A percentile compares a stretch with the other conserved stretches of the same genome.
Evolutionary conservation across 1,284 basidiomycete genomes (phyloP).

Genomic region (Fomes fomentarius): DNA sequence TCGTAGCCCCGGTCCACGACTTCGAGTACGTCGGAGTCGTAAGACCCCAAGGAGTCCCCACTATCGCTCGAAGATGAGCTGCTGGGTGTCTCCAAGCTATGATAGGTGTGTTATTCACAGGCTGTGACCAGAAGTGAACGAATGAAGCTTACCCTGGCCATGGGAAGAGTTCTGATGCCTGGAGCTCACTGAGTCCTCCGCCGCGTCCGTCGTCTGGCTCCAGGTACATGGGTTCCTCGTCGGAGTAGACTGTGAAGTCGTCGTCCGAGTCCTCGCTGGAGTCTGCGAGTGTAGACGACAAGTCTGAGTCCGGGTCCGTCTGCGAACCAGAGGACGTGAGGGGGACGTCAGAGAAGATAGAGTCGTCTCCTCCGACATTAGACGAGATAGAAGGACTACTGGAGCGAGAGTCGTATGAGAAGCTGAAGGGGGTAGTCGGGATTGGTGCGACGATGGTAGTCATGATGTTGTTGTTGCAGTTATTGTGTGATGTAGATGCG

Average conservation of each 20-base stretch:
- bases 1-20: slow-evolving; percentile 4
- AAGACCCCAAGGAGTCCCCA: neutral
- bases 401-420: neutral
- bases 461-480: too few species aligned
- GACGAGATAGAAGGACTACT: too few species aligned
- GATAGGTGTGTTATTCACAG: neutral
- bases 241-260: slow-evolving; percentile 4
- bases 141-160: too few species aligned
- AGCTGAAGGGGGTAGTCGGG: slow-evolving; percentile 5
- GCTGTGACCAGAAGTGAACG: neutral
- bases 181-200: too few species aligned
- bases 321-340: neutral
- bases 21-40: neutral
- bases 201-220: too few species aligned
- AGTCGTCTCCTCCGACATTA: too few species aligned
- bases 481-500: too few species aligned
- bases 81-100: neutral
- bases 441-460: neutral
- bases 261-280: neutral
- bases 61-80: neutral
- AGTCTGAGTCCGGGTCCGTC: neutral
- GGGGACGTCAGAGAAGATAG: slow-evolving; percentile 12
- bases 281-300: neutral
- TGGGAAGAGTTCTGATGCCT: too few species aligned
- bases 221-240: neutral